Evolutionary conservation across 2,329 filamentous ascomycete genomes (phyloP).

Genomic region (Pyricularia pennisetigena): DNA sequence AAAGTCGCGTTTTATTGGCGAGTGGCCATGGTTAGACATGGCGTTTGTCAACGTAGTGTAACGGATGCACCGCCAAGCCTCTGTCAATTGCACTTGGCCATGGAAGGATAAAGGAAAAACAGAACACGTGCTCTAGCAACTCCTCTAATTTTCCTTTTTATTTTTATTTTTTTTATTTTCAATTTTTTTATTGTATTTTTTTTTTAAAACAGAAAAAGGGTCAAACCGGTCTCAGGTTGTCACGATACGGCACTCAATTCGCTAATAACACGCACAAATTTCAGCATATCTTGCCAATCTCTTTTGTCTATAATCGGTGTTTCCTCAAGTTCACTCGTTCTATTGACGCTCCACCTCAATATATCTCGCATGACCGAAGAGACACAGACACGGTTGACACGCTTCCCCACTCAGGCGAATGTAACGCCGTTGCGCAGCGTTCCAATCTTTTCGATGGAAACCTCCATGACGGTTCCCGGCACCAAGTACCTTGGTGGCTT

Average conservation of each 20-base stretch:
- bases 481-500: slow-evolving; percentile 25
- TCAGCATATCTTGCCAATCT: background rate
- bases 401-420: slow-evolving; percentile 11
- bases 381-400: background rate
- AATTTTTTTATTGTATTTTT: no score
- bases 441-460: slow-evolving; percentile 27
- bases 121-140: no score
- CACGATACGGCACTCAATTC: background rate
- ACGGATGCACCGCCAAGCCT: no score
- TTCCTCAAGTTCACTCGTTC: background rate
- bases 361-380: background rate
- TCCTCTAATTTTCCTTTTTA: no score
- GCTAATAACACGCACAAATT: background rate
- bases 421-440: slow-evolving; percentile 27
- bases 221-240: no score
- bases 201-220: no score
- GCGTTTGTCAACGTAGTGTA: background rate
- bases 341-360: background rate
- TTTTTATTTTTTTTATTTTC: no score
- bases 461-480: slow-evolving; percentile 28
- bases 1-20: background rate
- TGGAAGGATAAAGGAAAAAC: no score
- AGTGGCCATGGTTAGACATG: background rate
- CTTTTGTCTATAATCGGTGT: background rate
- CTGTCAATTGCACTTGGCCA: no score